Conservation (phyloP, 441 rosid genomes). For the Mallotus japonicus region DNA sequence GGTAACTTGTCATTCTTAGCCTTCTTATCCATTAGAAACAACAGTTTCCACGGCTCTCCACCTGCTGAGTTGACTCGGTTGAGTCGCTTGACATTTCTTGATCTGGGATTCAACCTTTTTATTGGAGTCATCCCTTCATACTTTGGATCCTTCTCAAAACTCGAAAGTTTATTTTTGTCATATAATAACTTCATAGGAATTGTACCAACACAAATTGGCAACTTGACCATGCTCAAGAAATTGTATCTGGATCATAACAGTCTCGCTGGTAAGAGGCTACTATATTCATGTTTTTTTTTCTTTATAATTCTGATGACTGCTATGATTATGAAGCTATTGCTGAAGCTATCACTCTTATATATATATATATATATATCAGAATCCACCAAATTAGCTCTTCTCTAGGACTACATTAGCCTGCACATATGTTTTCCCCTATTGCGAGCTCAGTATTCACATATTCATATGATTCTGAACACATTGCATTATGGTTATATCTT, state of each 20-base stretch:
- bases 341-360: not conserved
- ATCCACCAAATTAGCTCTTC: no score
- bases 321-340: not conserved
- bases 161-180: slow-evolving; percentile 19
- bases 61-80: slow-evolving; percentile 7
- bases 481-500: no score
- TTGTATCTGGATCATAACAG: slow-evolving; percentile 20
- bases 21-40: slow-evolving; percentile 11
- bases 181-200: slow-evolving; percentile 19
- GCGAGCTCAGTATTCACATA: no score
- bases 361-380: no score
- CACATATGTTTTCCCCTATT: no score
- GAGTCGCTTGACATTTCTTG: not conserved
- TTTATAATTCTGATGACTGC: not conserved
- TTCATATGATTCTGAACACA: no score
- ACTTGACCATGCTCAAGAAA: slow-evolving; percentile 13
- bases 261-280: slow-evolving; percentile 18
- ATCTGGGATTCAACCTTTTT: slow-evolving; percentile 25
- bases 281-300: not conserved
- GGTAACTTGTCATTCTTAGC: slow-evolving; percentile 11
- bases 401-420: no score
- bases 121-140: slow-evolving; percentile 32
- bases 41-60: slow-evolving; percentile 24
- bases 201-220: slow-evolving; percentile 23
- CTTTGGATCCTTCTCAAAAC: slow-evolving; percentile 38